Conservation (phyloP, 192 early-diverging fungal species). For the Lobosporangium transversale region DNA sequence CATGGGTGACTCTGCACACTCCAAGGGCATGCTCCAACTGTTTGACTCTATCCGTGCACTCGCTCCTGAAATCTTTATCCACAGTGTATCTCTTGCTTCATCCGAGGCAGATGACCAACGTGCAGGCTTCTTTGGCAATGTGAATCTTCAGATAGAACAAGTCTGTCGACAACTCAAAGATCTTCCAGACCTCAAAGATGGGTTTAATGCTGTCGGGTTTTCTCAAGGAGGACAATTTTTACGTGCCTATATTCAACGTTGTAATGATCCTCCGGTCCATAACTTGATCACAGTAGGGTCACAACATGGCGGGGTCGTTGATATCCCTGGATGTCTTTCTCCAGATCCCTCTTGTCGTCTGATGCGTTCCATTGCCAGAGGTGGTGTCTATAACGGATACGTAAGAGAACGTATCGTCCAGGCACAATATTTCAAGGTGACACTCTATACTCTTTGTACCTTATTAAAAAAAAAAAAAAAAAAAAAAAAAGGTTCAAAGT, state of each 20-base stretch:
- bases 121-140: conserved; percentile 86
- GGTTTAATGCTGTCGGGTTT: conserved; percentile 94
- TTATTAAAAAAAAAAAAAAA: no score
- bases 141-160: conserved; percentile 71
- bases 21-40: conserved; percentile 69
- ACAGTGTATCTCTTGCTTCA: conserved; percentile 67
- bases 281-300: conserved; percentile 90
- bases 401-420: conserved; percentile 86
- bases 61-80: conserved; percentile 76
- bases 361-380: conserved; percentile 80
- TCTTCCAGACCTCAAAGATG: conserved; percentile 69
- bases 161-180: conserved; percentile 76
- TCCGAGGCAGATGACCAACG: conserved; percentile 78
- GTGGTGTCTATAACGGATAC: conserved; percentile 87
- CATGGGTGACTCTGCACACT: conserved; percentile 89
- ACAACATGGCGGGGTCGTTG: conserved; percentile 81
- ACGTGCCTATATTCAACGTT: conserved; percentile 84
- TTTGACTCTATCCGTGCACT: conserved; percentile 49
- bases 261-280: conserved; percentile 76
- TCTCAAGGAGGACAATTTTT: conserved; percentile 72
- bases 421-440: conserved; percentile 94
- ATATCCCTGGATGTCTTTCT: conserved; percentile 80
- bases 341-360: conserved; percentile 67
- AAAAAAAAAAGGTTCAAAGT: no score
- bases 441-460: no score